phyloP scores from a whole-genome alignment of 805 yeast genomes.

The Maudiozyma turicensis region DNA sequence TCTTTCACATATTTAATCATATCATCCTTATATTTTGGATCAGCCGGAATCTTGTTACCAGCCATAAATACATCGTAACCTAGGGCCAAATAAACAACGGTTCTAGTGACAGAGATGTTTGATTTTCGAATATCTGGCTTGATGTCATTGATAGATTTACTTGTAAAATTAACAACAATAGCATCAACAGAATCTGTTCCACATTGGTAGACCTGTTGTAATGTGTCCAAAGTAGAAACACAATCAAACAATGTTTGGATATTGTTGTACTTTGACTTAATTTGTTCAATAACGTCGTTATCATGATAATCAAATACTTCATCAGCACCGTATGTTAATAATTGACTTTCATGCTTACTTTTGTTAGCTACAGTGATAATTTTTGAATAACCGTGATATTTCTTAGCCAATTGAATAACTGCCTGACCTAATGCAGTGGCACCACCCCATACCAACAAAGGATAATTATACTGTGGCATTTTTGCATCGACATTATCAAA shows the following conservation, averaged over 20 bases:
- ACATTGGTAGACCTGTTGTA: slow-evolving; percentile 28
- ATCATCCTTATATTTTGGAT: slow-evolving; percentile 18
- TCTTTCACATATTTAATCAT: slow-evolving; percentile 21
- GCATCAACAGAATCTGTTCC: slow-evolving; percentile 28
- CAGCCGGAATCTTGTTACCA: slow-evolving; percentile 17
- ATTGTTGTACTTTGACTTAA: slow-evolving; percentile 27
- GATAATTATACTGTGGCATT: slow-evolving; percentile 27
- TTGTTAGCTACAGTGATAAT: slow-evolving; percentile 44
- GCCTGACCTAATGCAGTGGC: slow-evolving; percentile 51
- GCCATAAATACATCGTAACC: slow-evolving; percentile 32
- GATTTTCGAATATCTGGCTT: slow-evolving; percentile 26
- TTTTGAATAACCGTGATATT: slow-evolving; percentile 29
- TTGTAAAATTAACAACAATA: slow-evolving; percentile 29
- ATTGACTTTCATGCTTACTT: slow-evolving; percentile 32
- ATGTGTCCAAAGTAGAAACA: slow-evolving; percentile 26
- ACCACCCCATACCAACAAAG: slow-evolving; percentile 54
- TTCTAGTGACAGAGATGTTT: slow-evolving; percentile 27
- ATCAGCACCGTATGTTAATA: slow-evolving; percentile 33
- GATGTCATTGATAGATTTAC: slow-evolving; percentile 17
- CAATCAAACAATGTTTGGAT: slow-evolving; percentile 30
- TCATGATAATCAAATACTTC: slow-evolving; percentile 36
- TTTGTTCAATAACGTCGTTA: slow-evolving; percentile 36
- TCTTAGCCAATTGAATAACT: slow-evolving; percentile 41
- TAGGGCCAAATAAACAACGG: slow-evolving; percentile 32
- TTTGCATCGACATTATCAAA: slow-evolving; percentile 12